Evolutionary conservation across 1,284 basidiomycete species (phyloP), one percentile per base, ranked within the genome.

Genomic region (Rhizoctonia solani): DNA sequence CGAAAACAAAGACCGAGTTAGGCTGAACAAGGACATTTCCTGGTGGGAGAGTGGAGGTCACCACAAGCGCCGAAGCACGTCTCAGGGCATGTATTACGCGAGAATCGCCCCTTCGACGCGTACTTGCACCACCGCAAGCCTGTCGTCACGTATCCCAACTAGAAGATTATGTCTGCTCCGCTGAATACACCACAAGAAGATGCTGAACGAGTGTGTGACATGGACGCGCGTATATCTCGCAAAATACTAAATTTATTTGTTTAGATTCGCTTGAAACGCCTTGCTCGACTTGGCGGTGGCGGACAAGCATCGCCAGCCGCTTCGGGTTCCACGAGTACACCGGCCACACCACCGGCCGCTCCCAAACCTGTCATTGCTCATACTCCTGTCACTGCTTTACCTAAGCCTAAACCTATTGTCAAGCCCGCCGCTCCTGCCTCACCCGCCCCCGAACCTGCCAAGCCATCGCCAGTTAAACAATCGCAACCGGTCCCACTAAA

Each of bases 241-340:
- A 49, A 5, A 6, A 19, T 67, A 66, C 68, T 63, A 32, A 65
- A 54, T 16, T 67, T 46, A 54, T 59, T 14, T 4, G 11, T 30
- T 8, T 75, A 95, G 93, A 93, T 95, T 74, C 90, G 93, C 71
- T 78, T 92, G 76, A 95, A 94, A 78, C 86, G 93, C 68, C 82
- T 95, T 44, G 92, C 89, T 49, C 90, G 89, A 74, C 81, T 94
- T 27, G 88, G 90, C 73, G 88, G 90, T 73, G 77, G 76, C 50
- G 71, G 78, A 34, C 42, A 65, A 27, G 50, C 54, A 21, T 25
- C 67, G 29, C 19, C 72, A 23, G 68, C 59, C 63, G 58, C 39
- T 65, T 67, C 55, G 65, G 53, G 59, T 37, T 21, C 46, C 6
- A 11, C 46, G 21, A 25, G 5, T 21, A 16, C 37, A 16, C 8